Evolutionary conservation across 768 basidiomycete genomes (phyloP), one percentile per base, ranked within the genome.

Genomic region (Filobasidium wieringae): DNA sequence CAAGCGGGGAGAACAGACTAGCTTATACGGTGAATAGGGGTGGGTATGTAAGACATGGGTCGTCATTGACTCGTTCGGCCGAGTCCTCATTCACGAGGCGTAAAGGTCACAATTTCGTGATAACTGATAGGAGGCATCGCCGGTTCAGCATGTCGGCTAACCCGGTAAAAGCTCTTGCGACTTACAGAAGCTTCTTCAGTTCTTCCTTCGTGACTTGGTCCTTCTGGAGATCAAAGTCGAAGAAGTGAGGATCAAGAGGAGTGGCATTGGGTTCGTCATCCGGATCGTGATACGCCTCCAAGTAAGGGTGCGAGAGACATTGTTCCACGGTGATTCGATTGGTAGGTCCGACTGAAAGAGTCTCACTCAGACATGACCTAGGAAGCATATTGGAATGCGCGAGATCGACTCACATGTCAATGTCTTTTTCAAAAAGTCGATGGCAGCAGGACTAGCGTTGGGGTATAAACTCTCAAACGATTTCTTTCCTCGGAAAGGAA

Each of bases 161-260:
- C 37, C 4, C 3, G 37, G 17, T 11, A 40, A 40, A 40, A 15
- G 5, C 5, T 40, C 3, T 17, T 22, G 15, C 7, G n/a, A 66
- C 68, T 69, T 39, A 70, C 67, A 74, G 55, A 39, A 70, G 49
- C 57, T 63, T 61, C 77, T 96, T 97, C 63, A 99, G 80, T 74
- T 95, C 89, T 72, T 96, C 93, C 29, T 89, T 81, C 69, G 85
- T 88, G 77, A 95, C 90, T 62, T 89, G 88, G 64, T 95, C 92
- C 78, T 96, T 93, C 78, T 91, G 86, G 63, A 89, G 76, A 73
- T 99, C 95, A 72, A 97, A 97, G 69, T 93, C 90, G 74, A 99
- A 99, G 79, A 97, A 99, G 64, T 86, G 85, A 4, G 90, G 86
- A 64, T 88, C 87, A 49, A 99, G 83, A n/a, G 93, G 92, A 4